Conservation (phyloP, 2,329 filamentous ascomycete species). For the Cryphonectria naterciae region DNA sequence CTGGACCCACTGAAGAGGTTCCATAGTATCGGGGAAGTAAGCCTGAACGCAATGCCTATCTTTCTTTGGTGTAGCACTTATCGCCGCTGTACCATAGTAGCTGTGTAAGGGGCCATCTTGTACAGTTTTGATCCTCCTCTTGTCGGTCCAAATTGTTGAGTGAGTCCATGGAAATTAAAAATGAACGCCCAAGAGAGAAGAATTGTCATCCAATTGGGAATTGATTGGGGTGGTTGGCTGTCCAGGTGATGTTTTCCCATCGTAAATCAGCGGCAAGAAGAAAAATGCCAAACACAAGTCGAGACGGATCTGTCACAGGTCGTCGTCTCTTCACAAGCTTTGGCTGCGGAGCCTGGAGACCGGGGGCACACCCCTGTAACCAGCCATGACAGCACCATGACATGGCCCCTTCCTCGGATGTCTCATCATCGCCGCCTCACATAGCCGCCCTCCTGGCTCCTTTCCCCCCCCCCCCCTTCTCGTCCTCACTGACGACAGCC, state of each 20-base stretch:
- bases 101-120: neutral
- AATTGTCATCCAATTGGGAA: neutral
- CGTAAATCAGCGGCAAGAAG: constrained; percentile 31
- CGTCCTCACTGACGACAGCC: neutral
- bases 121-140: neutral
- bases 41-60: constrained; percentile 4
- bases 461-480: neutral
- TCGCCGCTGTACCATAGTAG: neutral
- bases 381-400: constrained; percentile 1
- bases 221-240: constrained; percentile 2
- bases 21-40: neutral
- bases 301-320: constrained; percentile 56
- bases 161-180: neutral
- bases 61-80: neutral
- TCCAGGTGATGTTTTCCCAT: constrained; percentile 17
- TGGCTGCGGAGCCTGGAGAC: constrained; percentile 21
- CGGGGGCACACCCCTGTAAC: neutral
- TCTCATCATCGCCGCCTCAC: constrained; percentile 18
- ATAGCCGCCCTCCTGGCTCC: neutral
- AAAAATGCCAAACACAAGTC: constrained; percentile 48
- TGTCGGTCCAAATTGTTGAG: neutral
- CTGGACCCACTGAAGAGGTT: neutral
- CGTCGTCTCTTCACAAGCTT: constrained; percentile 30
- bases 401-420: constrained; percentile 16
- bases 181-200: no score